Evolutionary conservation across 352 stramenopile species (phyloP).

Genomic region (Phytophthora podocarpi): DNA sequence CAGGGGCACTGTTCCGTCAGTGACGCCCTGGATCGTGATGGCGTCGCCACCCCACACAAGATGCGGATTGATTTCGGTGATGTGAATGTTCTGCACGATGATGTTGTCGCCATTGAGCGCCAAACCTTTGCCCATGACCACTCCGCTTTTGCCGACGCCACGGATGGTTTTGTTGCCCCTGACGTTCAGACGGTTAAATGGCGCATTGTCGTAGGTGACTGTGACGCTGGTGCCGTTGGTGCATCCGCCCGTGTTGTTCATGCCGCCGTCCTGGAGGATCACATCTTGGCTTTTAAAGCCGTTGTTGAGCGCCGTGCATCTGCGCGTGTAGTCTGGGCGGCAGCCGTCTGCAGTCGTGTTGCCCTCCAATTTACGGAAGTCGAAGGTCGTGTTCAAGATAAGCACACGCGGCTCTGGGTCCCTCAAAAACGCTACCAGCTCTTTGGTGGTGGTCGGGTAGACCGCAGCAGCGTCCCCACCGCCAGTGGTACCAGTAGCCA

Average conservation of each 20-base stretch:
- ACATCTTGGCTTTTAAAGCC: constrained; percentile 46
- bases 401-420: constrained; percentile 12
- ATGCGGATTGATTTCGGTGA: constrained; percentile 42
- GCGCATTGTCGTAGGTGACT: constrained; percentile 30
- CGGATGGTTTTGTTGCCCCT: constrained; percentile 49
- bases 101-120: constrained; percentile 44
- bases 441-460: constrained; percentile 7
- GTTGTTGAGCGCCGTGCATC: constrained; percentile 45
- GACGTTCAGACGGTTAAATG: constrained; percentile 35
- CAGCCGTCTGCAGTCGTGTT: constrained; percentile 39
- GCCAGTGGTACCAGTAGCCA: constrained; percentile 11
- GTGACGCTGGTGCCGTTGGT: constrained; percentile 33
- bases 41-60: constrained; percentile 19
- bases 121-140: constrained; percentile 49
- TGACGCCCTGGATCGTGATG: constrained; percentile 19
- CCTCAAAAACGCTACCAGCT: constrained; percentile 1
- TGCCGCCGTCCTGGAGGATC: constrained; percentile 44
- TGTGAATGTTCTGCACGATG: constrained; percentile 57
- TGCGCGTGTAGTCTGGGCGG: constrained; percentile 30
- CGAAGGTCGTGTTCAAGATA: constrained; percentile 25
- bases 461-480: not conserved
- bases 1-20: constrained; percentile 6
- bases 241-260: constrained; percentile 56
- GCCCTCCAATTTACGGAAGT: constrained; percentile 20
- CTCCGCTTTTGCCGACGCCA: constrained; percentile 39